These are phyloP conservation scores for Ulvella scutata DNA, from an alignment of 139 green algal genomes.

Conservation along the genomic window DNA sequence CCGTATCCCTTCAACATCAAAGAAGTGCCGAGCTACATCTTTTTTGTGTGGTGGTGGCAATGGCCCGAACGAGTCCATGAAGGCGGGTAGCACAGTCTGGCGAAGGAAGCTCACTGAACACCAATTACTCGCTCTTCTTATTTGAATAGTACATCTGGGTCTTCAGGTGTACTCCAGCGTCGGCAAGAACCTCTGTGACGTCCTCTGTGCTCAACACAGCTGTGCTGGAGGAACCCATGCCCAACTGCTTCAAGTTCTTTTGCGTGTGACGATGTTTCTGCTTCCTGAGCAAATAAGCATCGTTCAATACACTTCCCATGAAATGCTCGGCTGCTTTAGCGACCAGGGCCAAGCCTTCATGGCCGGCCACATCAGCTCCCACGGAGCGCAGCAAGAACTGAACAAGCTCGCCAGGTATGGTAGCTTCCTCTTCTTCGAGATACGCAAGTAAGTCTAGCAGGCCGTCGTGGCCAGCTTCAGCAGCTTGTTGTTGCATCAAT, in stretches of 20 bases:
- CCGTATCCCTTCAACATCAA: too few species aligned
- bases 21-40: too few species aligned
- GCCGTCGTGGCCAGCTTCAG: too few species aligned
- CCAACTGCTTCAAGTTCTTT: background rate
- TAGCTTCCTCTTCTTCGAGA: background rate
- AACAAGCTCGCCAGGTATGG: background rate
- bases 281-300: background rate
- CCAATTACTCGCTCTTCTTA: too few species aligned
- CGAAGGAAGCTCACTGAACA: too few species aligned
- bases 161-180: background rate
- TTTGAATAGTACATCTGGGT: conserved; percentile 5
- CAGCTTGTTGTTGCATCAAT: too few species aligned
- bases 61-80: too few species aligned
- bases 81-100: too few species aligned
- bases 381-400: background rate
- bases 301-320: background rate
- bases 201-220: background rate
- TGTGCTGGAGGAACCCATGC: background rate
- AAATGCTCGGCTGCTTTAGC: background rate
- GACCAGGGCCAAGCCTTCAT: background rate
- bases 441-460: background rate
- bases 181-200: background rate
- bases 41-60: too few species aligned
- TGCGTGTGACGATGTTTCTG: background rate
- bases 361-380: background rate